A percentile compares a stretch with the other conserved stretches of the same genome.
Conservation (phyloP, 2,329 filamentous ascomycete genomes). For the Neoascochyta sp. region DNA sequence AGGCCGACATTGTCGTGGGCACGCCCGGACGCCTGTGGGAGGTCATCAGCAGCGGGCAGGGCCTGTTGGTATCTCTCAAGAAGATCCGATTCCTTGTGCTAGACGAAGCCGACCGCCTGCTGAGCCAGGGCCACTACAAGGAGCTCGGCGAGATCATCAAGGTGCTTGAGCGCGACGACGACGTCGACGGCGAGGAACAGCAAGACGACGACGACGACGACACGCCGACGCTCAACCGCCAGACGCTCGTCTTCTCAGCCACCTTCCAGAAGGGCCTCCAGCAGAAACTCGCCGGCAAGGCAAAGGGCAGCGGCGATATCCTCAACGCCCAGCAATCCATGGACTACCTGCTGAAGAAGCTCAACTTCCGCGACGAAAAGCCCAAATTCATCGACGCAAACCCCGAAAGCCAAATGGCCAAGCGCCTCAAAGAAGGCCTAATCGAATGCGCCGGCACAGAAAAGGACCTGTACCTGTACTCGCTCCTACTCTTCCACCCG, state of each 20-base stretch:
- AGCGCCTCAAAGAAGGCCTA: conserved; percentile 79
- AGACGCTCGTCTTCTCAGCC: conserved; percentile 94
- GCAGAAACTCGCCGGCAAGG: conserved; percentile 72
- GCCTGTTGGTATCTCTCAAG: conserved; percentile 67
- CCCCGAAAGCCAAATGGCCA: conserved; percentile 82
- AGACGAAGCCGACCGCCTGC: conserved; percentile 87
- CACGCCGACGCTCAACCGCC: conserved; percentile 51
- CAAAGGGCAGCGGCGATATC: conserved; percentile 58
- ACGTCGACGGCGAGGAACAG: conserved; percentile 43
- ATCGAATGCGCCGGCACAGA: conserved; percentile 91
- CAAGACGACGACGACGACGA: conserved; percentile 3
- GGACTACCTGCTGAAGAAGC: conserved; percentile 85
- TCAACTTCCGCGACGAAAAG: conserved; percentile 79
- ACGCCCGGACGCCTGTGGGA: conserved; percentile 95
- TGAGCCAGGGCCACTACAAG: conserved; percentile 93
- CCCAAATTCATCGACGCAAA: conserved; percentile 93
- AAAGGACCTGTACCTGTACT: conserved; percentile 95
- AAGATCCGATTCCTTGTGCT: conserved; percentile 78
- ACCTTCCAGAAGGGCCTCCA: conserved; percentile 91
- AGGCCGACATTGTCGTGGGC: conserved; percentile 87
- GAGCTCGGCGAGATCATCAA: conserved; percentile 85
- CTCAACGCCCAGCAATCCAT: conserved; percentile 76
- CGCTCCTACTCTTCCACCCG: conserved; percentile 77
- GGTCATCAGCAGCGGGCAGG: conserved; percentile 72
- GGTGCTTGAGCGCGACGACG: conserved; percentile 65